Conservation (phyloP, 768 basidiomycete genomes). For the Pleurotus tuber-regium region DNA sequence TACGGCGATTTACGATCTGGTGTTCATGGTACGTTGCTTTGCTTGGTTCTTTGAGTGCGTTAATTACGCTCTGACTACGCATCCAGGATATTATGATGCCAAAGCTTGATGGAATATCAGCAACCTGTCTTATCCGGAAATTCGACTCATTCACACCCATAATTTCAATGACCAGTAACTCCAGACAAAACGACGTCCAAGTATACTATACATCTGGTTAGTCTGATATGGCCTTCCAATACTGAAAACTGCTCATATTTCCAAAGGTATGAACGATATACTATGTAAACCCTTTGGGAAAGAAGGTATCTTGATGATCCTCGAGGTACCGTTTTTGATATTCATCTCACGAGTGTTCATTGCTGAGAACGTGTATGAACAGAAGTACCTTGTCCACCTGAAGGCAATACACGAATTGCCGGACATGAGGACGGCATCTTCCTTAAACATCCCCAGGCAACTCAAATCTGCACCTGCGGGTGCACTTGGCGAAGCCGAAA, state of each 20-base stretch:
- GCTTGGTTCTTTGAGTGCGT: too few relatives aligned
- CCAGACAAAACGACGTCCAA: slow-evolving; percentile 1
- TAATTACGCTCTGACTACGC: neutral
- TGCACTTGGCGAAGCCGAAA: neutral
- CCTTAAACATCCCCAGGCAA: too few relatives aligned
- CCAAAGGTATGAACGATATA: slow-evolving; percentile 7
- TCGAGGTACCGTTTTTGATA: neutral
- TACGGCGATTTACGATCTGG: slow-evolving; percentile 5
- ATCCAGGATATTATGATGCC: slow-evolving; percentile 9
- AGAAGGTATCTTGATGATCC: slow-evolving; percentile 1
- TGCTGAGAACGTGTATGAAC: neutral
- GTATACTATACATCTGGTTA: slow-evolving; percentile 7
- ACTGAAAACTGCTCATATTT: neutral
- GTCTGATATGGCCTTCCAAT: neutral
- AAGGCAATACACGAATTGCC: slow-evolving; percentile 4
- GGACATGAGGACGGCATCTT: neutral
- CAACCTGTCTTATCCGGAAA: neutral
- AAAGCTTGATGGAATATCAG: slow-evolving; percentile 5
- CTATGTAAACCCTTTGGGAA: slow-evolving; percentile 7
- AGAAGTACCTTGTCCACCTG: slow-evolving; percentile 8
- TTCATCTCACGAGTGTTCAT: neutral
- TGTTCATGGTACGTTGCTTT: slow-evolving; percentile 7
- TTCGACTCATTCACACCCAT: slow-evolving; percentile 5
- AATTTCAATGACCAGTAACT: slow-evolving; percentile 8
- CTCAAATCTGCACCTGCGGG: neutral